Evolutionary conservation across 2,329 filamentous ascomycete genomes (phyloP).

Genomic region (Diaporthe vaccinii): DNA sequence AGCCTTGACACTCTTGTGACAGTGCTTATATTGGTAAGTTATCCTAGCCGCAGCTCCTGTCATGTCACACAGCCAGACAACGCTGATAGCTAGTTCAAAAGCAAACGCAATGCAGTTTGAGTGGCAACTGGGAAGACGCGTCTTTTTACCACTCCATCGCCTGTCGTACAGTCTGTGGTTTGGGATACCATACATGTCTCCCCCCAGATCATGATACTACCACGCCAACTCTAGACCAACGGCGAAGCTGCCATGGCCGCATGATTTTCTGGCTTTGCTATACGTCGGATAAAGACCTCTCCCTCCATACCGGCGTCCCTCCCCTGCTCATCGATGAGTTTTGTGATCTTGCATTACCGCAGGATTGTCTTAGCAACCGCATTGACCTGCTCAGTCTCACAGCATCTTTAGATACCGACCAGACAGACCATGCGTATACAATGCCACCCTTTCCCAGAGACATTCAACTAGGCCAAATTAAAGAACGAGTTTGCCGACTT

Average conservation of each 20-base stretch:
- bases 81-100: neutral
- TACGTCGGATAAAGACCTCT: neutral
- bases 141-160: conserved; percentile 5
- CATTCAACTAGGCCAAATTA: neutral
- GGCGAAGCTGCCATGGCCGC: neutral
- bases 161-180: conserved; percentile 4
- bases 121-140: conserved; percentile 1
- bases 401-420: neutral
- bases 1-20: neutral
- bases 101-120: conserved; percentile 3
- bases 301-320: neutral
- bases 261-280: conserved; percentile 18
- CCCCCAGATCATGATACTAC: neutral
- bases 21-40: neutral
- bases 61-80: neutral
- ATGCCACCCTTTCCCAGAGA: neutral
- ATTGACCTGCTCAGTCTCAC: too few species aligned
- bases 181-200: neutral
- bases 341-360: neutral
- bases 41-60: neutral
- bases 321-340: neutral
- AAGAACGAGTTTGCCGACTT: neutral
- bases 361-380: neutral
- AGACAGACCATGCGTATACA: neutral
- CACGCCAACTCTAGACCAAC: neutral